A percentile compares a stretch with the other conserved stretches of the same genome.
Conservation (phyloP, 1,284 basidiomycete species). For the Neolentinus lepideus region DNA sequence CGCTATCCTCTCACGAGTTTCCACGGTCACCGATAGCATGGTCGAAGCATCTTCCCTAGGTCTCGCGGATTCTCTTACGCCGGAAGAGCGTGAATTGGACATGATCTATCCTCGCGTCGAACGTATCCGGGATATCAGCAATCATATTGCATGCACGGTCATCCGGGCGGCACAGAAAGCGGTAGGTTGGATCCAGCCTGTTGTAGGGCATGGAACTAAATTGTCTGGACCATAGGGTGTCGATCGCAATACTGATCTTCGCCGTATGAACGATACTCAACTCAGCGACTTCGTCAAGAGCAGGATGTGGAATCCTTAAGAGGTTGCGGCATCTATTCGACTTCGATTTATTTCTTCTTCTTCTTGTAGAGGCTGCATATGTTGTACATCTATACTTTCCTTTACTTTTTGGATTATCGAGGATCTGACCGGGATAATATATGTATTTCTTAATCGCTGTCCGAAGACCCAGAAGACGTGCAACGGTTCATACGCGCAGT, state of each 20-base stretch:
- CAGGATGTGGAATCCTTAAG: conserved; percentile 68
- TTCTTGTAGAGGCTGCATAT: neutral
- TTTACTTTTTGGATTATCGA: no score
- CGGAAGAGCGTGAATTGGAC: conserved; percentile 58
- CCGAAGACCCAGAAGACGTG: no score
- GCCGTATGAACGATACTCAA: conserved; percentile 46
- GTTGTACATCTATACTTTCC: neutral
- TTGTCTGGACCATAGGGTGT: conserved; percentile 37
- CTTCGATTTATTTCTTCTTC: neutral
- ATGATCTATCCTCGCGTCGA: conserved; percentile 74
- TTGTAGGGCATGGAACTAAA: neutral
- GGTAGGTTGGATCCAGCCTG: conserved; percentile 29
- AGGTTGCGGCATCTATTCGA: neutral
- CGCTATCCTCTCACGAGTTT: conserved; percentile 61
- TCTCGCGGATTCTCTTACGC: conserved; percentile 70
- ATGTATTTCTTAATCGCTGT: no score
- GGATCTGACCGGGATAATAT: no score
- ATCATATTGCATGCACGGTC: conserved; percentile 64
- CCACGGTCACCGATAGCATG: conserved; percentile 71
- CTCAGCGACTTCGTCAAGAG: conserved; percentile 45
- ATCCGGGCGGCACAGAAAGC: conserved; percentile 74
- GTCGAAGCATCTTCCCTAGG: conserved; percentile 75
- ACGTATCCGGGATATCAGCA: conserved; percentile 81
- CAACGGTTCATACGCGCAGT: no score
- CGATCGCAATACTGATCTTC: conserved; percentile 49